These are phyloP conservation scores for Akebia trifoliata DNA, from an alignment of 164 flowering plant species.

Conservation along the genomic window DNA sequence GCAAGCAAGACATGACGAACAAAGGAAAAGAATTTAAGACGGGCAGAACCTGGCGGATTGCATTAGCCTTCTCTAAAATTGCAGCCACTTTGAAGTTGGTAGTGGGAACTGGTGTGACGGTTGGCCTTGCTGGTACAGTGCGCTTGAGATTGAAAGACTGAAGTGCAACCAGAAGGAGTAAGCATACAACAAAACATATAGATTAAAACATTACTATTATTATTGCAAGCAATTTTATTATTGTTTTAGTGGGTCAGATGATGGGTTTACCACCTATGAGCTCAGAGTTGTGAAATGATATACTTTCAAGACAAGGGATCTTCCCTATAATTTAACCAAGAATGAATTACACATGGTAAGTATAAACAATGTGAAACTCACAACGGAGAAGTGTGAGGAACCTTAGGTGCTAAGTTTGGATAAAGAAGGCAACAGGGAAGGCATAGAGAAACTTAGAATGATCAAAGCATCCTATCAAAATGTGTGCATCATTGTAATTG, in stretches of 20 bases:
- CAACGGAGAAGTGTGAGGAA: too few relatives aligned
- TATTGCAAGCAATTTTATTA: not conserved
- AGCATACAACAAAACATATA: not conserved
- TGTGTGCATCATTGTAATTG: not conserved
- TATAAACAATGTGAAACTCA: too few relatives aligned
- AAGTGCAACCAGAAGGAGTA: constrained; percentile 4
- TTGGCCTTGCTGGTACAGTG: constrained; percentile 41
- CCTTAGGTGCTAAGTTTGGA: too few relatives aligned
- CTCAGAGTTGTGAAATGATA: not conserved
- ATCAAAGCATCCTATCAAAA: not conserved
- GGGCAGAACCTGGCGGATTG: constrained; percentile 77
- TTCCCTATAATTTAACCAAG: too few relatives aligned
- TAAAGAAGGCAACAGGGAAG: not conserved
- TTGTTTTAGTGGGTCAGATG: not conserved
- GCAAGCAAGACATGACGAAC: constrained; percentile 7
- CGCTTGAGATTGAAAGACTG: constrained; percentile 79
- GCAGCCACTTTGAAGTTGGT: constrained; percentile 59
- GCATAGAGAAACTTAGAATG: not conserved
- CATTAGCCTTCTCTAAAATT: constrained; percentile 82
- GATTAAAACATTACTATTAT: not conserved
- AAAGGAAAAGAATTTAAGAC: constrained; percentile 9
- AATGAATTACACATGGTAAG: too few relatives aligned
- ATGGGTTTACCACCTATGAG: not conserved
- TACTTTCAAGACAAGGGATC: too few relatives aligned
- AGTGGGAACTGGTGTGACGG: constrained; percentile 26